Conservation (phyloP, 768 basidiomycete species). For the Pholiota microspora region DNA sequence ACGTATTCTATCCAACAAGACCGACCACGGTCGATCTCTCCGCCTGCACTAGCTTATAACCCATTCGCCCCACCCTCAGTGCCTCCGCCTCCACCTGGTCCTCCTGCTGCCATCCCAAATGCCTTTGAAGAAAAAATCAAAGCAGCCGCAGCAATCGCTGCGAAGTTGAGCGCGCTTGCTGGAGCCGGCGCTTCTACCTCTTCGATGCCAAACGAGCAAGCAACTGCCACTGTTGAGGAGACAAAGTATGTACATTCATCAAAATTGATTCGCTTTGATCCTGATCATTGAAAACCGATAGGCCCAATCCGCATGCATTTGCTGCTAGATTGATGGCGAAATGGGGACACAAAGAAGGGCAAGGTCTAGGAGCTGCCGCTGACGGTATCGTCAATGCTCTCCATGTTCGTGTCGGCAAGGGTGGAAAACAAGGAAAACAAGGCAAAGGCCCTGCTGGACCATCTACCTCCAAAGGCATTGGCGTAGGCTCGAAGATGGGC, state of each 20-base stretch:
- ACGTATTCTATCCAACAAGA: slow-evolving; percentile 16
- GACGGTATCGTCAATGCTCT: slow-evolving; percentile 89
- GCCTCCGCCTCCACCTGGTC: slow-evolving; percentile 53
- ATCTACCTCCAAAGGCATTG: slow-evolving; percentile 32
- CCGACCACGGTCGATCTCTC: slow-evolving; percentile 39
- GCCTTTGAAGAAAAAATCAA: slow-evolving; percentile 68
- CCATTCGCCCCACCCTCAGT: slow-evolving; percentile 66
- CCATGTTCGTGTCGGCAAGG: slow-evolving; percentile 59
- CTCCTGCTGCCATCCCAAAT: slow-evolving; percentile 33
- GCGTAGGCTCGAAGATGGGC: slow-evolving; percentile 70
- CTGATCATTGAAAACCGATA: slow-evolving; percentile 11
- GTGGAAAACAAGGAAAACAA: slow-evolving; percentile 27
- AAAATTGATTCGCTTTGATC: background rate
- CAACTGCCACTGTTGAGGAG: slow-evolving; percentile 30
- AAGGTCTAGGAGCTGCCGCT: slow-evolving; percentile 84
- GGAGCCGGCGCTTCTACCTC: slow-evolving; percentile 14
- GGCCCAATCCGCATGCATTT: slow-evolving; percentile 69
- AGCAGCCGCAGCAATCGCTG: slow-evolving; percentile 81
- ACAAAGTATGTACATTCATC: slow-evolving; percentile 25
- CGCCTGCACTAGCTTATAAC: slow-evolving; percentile 61
- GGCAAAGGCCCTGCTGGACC: slow-evolving; percentile 26
- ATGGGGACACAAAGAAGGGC: slow-evolving; percentile 94
- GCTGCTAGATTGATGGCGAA: slow-evolving; percentile 91
- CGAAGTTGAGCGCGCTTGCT: slow-evolving; percentile 59
- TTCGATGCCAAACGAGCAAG: slow-evolving; percentile 21